Evolutionary conservation across 257 asterid genomes (phyloP).

Genomic region (Solanum lycopersicoides): DNA sequence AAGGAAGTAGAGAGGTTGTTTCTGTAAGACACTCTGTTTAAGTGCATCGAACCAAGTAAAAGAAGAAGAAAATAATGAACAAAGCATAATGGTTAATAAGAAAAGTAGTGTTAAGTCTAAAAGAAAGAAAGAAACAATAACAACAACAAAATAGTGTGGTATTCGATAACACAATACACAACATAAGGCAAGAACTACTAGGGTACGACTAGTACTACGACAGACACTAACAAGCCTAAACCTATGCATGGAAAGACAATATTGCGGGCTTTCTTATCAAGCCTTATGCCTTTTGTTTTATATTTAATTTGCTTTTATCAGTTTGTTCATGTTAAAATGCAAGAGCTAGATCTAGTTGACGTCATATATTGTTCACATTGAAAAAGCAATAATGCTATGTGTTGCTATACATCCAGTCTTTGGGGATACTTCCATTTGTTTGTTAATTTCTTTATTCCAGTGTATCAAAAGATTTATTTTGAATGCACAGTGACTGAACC

Average conservation of each 20-base stretch:
- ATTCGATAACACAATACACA: neutral
- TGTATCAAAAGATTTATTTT: neutral
- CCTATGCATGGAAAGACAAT: neutral
- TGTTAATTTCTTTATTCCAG: neutral
- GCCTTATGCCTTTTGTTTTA: neutral
- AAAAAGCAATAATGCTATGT: neutral
- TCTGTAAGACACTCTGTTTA: no score
- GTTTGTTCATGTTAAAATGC: neutral
- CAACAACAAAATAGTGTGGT: neutral
- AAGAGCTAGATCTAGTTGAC: neutral
- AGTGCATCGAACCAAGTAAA: no score
- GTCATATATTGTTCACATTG: neutral
- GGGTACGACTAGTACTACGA: neutral
- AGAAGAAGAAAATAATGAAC: no score
- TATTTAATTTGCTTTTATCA: neutral
- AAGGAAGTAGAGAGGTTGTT: no score
- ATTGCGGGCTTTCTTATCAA: neutral
- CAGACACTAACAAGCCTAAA: neutral
- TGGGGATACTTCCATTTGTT: neutral
- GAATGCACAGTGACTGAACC: neutral
- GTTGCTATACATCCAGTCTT: neutral
- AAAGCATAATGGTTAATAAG: neutral
- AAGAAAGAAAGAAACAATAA: neutral
- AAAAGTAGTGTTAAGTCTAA: neutral
- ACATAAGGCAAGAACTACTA: neutral